Evolutionary conservation across 768 basidiomycete genomes (phyloP).

Genomic region (Rhodosporidiobolus odoratus): DNA sequence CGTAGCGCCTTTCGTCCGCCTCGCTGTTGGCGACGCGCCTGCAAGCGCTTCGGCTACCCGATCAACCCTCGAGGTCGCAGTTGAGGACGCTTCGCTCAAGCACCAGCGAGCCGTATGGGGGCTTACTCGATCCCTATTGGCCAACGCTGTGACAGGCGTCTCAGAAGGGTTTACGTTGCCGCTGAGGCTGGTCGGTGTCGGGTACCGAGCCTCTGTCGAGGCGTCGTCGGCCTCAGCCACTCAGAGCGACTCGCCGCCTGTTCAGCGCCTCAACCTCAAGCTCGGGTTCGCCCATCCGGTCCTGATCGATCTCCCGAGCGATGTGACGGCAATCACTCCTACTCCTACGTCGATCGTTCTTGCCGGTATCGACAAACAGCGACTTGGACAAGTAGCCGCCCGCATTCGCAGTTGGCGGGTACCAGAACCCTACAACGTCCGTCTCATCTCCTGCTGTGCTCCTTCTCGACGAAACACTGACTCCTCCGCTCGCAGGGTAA

Average conservation of each 20-base stretch:
- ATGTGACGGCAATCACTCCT: constrained; percentile 75
- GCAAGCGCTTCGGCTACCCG: too few species aligned
- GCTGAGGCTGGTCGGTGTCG: constrained; percentile 86
- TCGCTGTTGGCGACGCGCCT: too few species aligned
- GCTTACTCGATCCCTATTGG: constrained; percentile 80
- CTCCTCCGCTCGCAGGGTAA: constrained; percentile 45
- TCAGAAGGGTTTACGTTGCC: constrained; percentile 78
- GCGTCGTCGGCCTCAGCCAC: constrained; percentile 54
- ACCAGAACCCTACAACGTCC: constrained; percentile 91
- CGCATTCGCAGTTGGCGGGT: constrained; percentile 74
- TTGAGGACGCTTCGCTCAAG: constrained; percentile 23
- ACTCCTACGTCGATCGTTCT: constrained; percentile 76
- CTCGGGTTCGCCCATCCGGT: constrained; percentile 88
- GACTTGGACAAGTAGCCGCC: constrained; percentile 79
- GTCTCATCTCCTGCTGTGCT: neutral
- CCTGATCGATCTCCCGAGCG: constrained; percentile 69
- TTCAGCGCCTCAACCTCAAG: constrained; percentile 67
- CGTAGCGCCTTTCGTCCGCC: constrained; percentile 30
- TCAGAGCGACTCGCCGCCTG: neutral
- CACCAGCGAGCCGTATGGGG: constrained; percentile 89
- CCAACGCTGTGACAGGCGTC: constrained; percentile 84
- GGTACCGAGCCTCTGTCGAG: constrained; percentile 83
- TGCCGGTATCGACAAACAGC: constrained; percentile 79
- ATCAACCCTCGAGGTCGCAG: constrained; percentile 8
- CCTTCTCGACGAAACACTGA: neutral